Evolutionary conservation across 2,329 filamentous ascomycete genomes (phyloP), one percentile per base, ranked within the genome.

Genomic region (Fusarium pseudoanthophilum): DNA sequence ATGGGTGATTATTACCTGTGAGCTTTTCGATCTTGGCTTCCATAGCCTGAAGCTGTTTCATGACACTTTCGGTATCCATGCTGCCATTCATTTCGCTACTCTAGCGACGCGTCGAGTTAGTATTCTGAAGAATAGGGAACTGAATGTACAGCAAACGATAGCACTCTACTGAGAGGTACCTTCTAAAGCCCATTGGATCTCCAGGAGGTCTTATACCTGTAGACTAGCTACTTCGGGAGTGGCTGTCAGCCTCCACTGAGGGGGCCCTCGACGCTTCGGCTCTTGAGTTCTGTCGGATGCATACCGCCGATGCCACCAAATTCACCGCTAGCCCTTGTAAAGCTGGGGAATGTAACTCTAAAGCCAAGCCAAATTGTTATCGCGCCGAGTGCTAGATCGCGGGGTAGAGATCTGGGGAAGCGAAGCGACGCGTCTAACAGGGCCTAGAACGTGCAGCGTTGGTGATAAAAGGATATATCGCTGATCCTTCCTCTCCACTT

Each of bases 381-480:
- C 26, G 15, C 9, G 15, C 37, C 21, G 37, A 56, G 16, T 24
- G 15, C 3, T 21, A 26, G 53, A 57, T 57, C 32, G 53, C 39
- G 53, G 53, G 53, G 53, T 57, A 57, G 10, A 24, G 24, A 57
- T 57, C 53, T 46, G 39, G 53, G 53, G 53, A 57, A 57, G 28
- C 39, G 37, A 21, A 39, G 37, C 37, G 20, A 39, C 37, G 39
- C 32, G 21, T 16, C 39, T 26, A 26, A 11, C 2, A 34, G 28
- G 18, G 53, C 20, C 39, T 3, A 56, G 52, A 56, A 56, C 52
- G 16, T 43, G 26, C 6, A 28, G 26, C 11, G 2, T 1, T 42
- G 21, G 2, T 43, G 37, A 43, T 56, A 56, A 56, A 56, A 56
- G 37, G 52, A 46, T 48, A 48, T 48, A 57, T 57, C 39, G 39